Evolutionary conservation across 2,329 filamentous ascomycete species (phyloP), one percentile per base, ranked within the genome.

Genomic region (Alternaria gansuensis): DNA sequence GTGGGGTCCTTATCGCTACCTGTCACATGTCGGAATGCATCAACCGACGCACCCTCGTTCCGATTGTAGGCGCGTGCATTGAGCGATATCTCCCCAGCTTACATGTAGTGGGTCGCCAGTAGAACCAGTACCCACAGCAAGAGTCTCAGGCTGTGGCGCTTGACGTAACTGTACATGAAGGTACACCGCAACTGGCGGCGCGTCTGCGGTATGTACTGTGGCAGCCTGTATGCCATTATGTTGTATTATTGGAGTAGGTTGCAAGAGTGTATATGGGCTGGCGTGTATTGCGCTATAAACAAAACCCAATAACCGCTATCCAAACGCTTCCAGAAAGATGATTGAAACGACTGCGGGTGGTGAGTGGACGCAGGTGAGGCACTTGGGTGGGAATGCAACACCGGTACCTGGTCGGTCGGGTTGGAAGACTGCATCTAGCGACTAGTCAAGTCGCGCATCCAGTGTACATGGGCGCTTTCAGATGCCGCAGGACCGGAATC

Each of bases 131-230:
- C 57, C 70, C 70, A 72, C 67, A 73, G 57, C 54, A 21, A 53
- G 31, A 54, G 59, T 62, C 59, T 58, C 43, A 45, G 41, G 33
- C 51, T 48, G 41, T 23, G 34, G 40, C 64, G 64, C 67, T 70
- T 74, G 70, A 74, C 71, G 71, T 74, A 69, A 71, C 60, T 49
- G 56, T 66, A 70, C 69, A 66, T 63, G 61, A 48, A 53, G 49
- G 28, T 54, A 51, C 50, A 54, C 51, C 34, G 45, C 51, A 34
- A 51, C 34, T 52, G 21, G 26, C 45, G 50, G 21, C 31, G 31
- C 48, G 48, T 46, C 11, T 23, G 51, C 46, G 50, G 45, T 39
- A 48, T 34, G 11, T 21, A 26, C 23, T 34, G n/a, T 46, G 39
- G 40, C 41, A 41, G 26, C 44, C 54, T 37, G 41, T 54, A 26